phyloP scores from a whole-genome alignment of 495 filamentous ascomycete genomes.

The Annulohypoxylon nitens region DNA sequence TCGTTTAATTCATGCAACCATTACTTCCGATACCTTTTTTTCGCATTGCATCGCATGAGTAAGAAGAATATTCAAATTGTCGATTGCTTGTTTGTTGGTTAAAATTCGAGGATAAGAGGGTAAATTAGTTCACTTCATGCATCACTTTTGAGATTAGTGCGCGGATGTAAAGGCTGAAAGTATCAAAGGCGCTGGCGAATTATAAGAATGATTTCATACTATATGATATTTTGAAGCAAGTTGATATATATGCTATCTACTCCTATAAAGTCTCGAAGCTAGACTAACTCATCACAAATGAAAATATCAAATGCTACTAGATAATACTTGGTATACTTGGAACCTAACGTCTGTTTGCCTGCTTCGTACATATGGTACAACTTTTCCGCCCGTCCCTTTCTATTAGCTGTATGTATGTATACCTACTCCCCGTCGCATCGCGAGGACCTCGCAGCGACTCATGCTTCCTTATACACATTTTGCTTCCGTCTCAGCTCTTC shows the following conservation, averaged over 20 bases:
- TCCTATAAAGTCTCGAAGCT: too few species aligned
- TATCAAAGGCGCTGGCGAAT: too few species aligned
- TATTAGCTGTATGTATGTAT: slow-evolving; percentile 6
- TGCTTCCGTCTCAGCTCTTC: not conserved
- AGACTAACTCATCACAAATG: too few species aligned
- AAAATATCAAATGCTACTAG: not conserved
- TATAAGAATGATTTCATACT: too few species aligned
- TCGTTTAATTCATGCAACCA: not conserved
- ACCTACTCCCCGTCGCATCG: slow-evolving; percentile 10
- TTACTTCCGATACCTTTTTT: not conserved
- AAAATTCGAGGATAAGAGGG: too few species aligned
- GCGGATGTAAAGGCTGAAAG: too few species aligned
- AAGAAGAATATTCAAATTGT: too few species aligned
- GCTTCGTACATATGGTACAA: slow-evolving; percentile 12
- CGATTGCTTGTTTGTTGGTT: too few species aligned
- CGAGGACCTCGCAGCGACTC: slow-evolving; percentile 12
- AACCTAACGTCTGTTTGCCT: not conserved
- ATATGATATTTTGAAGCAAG: too few species aligned
- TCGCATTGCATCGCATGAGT: not conserved
- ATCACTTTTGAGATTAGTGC: too few species aligned
- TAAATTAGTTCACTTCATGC: too few species aligned
- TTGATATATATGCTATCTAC: too few species aligned
- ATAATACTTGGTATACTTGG: slow-evolving; percentile 5
- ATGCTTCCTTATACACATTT: slow-evolving; percentile 9
- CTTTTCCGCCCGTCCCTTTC: not conserved